Evolutionary conservation across 2,329 filamentous ascomycete species (phyloP).

Genomic region (Juglanconis sp.): DNA sequence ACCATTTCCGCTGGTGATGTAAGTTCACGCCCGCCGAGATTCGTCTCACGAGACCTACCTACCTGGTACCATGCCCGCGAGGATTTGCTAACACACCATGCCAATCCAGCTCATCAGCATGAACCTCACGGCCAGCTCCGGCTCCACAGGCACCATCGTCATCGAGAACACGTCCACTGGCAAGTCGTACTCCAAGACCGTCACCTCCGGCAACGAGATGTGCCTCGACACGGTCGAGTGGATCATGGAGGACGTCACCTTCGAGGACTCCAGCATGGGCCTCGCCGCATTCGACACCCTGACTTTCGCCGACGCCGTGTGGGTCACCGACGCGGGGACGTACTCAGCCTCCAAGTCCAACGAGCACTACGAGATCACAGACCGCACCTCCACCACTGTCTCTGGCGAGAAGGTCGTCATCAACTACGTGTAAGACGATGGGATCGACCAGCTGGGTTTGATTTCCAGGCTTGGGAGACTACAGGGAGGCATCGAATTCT

Average conservation of each 20-base stretch:
- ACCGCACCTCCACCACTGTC: neutral
- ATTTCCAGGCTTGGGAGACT: no score
- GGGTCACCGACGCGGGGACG: constrained; percentile 31
- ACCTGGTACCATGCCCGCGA: no score
- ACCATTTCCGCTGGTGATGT: constrained; percentile 16
- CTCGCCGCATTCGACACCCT: constrained; percentile 45
- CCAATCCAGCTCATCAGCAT: constrained; percentile 12
- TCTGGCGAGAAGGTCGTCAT: neutral
- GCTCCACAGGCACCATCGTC: constrained; percentile 8
- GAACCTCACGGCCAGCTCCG: constrained; percentile 15
- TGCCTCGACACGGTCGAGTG: constrained; percentile 13
- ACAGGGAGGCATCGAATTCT: no score
- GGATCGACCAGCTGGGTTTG: no score
- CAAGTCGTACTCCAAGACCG: constrained; percentile 13
- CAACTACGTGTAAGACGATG: neutral
- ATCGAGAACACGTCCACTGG: constrained; percentile 14
- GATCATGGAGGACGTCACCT: constrained; percentile 19
- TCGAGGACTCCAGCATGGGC: constrained; percentile 34
- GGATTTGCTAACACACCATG: neutral
- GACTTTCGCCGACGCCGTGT: constrained; percentile 37
- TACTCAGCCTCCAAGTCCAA: neutral
- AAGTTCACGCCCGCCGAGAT: neutral
- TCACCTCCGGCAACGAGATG: constrained; percentile 12
- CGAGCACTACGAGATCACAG: neutral
- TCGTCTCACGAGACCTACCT: no score